Evolutionary conservation across 805 yeast species (phyloP).

Genomic region (Blastobotrys attinorum): DNA sequence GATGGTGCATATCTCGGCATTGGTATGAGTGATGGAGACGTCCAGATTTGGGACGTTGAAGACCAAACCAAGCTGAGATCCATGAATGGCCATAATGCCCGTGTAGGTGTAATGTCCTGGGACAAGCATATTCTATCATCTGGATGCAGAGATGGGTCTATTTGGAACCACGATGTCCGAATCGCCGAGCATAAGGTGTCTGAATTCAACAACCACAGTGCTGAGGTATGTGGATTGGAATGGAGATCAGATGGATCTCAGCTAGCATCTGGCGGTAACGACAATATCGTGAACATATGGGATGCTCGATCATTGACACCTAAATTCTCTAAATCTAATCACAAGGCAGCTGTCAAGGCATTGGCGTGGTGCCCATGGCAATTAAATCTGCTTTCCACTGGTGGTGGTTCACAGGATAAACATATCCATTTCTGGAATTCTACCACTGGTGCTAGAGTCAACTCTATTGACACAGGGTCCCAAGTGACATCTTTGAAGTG

Average conservation of each 20-base stretch:
- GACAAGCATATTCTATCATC: constrained; percentile 67
- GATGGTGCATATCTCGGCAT: constrained; percentile 82
- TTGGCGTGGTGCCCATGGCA: constrained; percentile 92
- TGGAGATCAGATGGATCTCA: constrained; percentile 81
- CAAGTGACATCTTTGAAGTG: constrained; percentile 92
- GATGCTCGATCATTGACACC: constrained; percentile 69
- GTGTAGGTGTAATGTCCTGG: constrained; percentile 86
- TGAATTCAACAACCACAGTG: constrained; percentile 58
- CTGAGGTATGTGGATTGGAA: constrained; percentile 88
- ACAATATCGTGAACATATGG: constrained; percentile 89
- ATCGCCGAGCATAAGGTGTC: constrained; percentile 65
- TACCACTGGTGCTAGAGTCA: constrained; percentile 77
- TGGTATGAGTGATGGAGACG: constrained; percentile 73
- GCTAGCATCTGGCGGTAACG: constrained; percentile 90
- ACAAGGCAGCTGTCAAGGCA: constrained; percentile 93
- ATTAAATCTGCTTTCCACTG: constrained; percentile 77
- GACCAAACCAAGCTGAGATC: constrained; percentile 66
- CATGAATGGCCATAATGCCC: constrained; percentile 62
- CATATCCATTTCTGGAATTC: constrained; percentile 94
- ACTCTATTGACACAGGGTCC: constrained; percentile 83
- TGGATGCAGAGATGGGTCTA: constrained; percentile 82
- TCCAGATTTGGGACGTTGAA: constrained; percentile 93
- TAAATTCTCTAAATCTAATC: constrained; percentile 65
- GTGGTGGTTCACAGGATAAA: constrained; percentile 91
- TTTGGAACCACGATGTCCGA: constrained; percentile 86